Evolutionary conservation across 2,329 filamentous ascomycete species (phyloP).

Genomic region (Fusarium sp.): DNA sequence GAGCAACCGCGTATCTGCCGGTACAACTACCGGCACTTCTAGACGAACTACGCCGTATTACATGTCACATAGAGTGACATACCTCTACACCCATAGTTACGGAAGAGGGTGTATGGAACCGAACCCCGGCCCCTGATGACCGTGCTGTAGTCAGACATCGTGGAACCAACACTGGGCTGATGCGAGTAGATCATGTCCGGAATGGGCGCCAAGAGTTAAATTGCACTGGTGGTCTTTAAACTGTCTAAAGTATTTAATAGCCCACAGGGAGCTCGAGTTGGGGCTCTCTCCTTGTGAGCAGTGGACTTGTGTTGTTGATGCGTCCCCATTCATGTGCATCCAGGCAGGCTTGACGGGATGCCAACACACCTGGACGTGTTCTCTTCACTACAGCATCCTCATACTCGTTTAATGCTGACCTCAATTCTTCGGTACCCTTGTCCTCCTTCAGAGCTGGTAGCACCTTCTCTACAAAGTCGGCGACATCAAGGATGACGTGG

Average conservation of each 20-base stretch:
- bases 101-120: not conserved
- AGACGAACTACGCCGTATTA: not conserved
- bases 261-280: constrained; percentile 18
- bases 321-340: constrained; percentile 65
- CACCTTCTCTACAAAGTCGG: constrained; percentile 55
- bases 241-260: not conserved
- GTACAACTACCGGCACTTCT: not conserved
- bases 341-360: constrained; percentile 64
- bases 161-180: not conserved
- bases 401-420: constrained; percentile 53
- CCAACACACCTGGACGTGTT: constrained; percentile 59
- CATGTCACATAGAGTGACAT: not conserved
- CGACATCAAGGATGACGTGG: constrained; percentile 65
- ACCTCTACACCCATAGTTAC: not conserved
- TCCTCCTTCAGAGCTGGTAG: constrained; percentile 24
- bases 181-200: not conserved
- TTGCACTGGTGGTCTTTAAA: not conserved
- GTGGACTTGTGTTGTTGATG: constrained; percentile 52
- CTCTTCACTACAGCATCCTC: constrained; percentile 59
- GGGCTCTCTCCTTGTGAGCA: constrained; percentile 54
- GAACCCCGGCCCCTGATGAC: not conserved
- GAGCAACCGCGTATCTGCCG: not conserved
- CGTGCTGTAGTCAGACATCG: not conserved
- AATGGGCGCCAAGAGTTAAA: not conserved
- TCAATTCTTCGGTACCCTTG: constrained; percentile 21